Percentiles rank a stretch among this genome's conserved stretches.
phyloP scores from a whole-genome alignment of 805 yeast species.

The Jamesozyma rosinii region DNA sequence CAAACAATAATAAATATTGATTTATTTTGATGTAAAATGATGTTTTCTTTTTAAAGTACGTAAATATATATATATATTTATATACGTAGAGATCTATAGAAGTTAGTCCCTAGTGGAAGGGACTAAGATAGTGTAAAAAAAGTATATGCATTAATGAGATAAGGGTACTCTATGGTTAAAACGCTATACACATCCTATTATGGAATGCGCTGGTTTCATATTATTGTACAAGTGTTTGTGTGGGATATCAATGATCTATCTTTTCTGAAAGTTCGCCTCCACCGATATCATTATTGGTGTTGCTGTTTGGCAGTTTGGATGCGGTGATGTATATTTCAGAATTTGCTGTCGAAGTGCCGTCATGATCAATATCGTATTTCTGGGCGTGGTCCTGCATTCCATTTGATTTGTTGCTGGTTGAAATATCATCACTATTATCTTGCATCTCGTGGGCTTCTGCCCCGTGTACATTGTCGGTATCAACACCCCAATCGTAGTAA shows the following conservation, averaged over 20 bases:
- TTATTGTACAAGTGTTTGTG: background rate
- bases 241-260: background rate
- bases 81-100: background rate
- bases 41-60: background rate
- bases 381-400: background rate
- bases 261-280: background rate
- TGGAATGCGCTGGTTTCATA: background rate
- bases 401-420: background rate
- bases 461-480: constrained; percentile 17
- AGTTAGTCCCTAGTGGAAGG: background rate
- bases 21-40: too few species aligned
- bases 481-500: constrained; percentile 46
- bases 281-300: background rate
- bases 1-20: too few species aligned
- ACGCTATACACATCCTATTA: background rate
- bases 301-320: background rate
- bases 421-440: background rate
- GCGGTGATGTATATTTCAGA: background rate
- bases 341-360: background rate
- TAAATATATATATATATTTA: too few species aligned
- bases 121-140: background rate
- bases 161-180: background rate
- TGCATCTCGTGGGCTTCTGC: constrained; percentile 3
- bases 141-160: background rate
- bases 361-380: background rate